Conservation (phyloP, 2,329 filamentous ascomycete species). For the Thielaviopsis punctulata region DNA sequence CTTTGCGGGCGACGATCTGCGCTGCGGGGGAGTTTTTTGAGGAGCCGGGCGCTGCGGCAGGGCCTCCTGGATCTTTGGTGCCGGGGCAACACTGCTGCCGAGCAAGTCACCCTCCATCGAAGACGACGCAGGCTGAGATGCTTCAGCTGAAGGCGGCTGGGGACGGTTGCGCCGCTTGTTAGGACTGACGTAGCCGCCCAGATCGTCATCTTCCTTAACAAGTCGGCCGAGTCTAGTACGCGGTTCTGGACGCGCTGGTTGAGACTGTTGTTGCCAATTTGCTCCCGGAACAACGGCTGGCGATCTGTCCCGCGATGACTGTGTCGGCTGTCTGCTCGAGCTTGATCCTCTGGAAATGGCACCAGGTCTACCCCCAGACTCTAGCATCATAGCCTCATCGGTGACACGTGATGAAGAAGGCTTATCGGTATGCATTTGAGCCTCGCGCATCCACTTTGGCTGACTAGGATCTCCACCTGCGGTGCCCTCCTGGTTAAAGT, state of each 20-base stretch:
- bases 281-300: slow-evolving; percentile 25
- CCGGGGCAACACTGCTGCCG: slow-evolving; percentile 21
- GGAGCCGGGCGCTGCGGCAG: slow-evolving; percentile 23
- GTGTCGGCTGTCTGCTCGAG: slow-evolving; percentile 1
- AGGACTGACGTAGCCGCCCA: slow-evolving; percentile 75
- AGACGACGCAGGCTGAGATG: slow-evolving; percentile 20
- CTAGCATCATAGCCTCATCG: slow-evolving; percentile 65
- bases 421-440: slow-evolving; percentile 28
- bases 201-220: slow-evolving; percentile 59
- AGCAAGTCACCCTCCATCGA: slow-evolving; percentile 47
- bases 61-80: slow-evolving; percentile 20
- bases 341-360: not conserved
- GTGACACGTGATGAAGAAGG: slow-evolving; percentile 27
- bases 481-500: slow-evolving; percentile 53
- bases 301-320: slow-evolving; percentile 18
- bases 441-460: slow-evolving; percentile 89
- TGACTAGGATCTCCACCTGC: slow-evolving; percentile 48
- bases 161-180: slow-evolving; percentile 58
- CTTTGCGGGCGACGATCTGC: slow-evolving; percentile 17
- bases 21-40: slow-evolving; percentile 16
- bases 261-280: slow-evolving; percentile 35
- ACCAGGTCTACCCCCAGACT: slow-evolving; percentile 42
- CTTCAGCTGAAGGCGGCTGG: slow-evolving; percentile 27
- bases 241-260: slow-evolving; percentile 16
- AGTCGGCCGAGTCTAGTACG: slow-evolving; percentile 49